Evolutionary conservation across 495 filamentous ascomycete genomes (phyloP).

Genomic region (Penicillium coprophilum): DNA sequence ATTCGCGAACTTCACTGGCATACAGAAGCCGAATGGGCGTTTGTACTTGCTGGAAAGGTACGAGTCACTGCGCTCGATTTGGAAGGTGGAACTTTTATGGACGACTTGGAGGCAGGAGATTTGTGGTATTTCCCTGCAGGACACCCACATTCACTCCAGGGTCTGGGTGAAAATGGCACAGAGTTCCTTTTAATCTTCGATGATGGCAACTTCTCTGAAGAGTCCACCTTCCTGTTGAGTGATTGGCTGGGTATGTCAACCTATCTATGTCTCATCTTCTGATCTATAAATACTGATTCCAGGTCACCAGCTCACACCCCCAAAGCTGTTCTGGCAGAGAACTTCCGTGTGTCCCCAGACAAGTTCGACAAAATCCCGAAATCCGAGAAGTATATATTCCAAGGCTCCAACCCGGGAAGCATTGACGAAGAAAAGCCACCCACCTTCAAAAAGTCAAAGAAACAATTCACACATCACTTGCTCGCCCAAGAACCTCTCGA

Average conservation of each 20-base stretch:
- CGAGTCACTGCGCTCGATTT: slow-evolving; percentile 63
- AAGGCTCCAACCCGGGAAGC: slow-evolving; percentile 53
- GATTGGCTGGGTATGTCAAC: slow-evolving; percentile 58
- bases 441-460: slow-evolving; percentile 56
- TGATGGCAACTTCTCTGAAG: slow-evolving; percentile 66
- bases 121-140: slow-evolving; percentile 76
- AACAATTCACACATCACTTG: slow-evolving; percentile 63
- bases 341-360: slow-evolving; percentile 61
- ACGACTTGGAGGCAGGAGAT: slow-evolving; percentile 67
- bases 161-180: slow-evolving; percentile 61
- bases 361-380: slow-evolving; percentile 57
- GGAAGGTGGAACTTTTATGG: slow-evolving; percentile 66
- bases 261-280: background rate
- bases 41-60: slow-evolving; percentile 52
- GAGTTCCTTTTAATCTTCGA: slow-evolving; percentile 74
- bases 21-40: slow-evolving; percentile 70
- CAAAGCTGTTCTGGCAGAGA: slow-evolving; percentile 61
- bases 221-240: slow-evolving; percentile 65
- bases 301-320: slow-evolving; percentile 55
- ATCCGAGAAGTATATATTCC: slow-evolving; percentile 69
- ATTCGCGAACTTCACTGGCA: slow-evolving; percentile 76
- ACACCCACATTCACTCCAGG: slow-evolving; percentile 68
- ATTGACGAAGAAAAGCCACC: slow-evolving; percentile 47
- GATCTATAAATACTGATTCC: slow-evolving; percentile 4
- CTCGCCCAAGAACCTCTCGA: slow-evolving; percentile 54